Percentiles rank a stretch among this genome's conserved stretches.
Evolutionary conservation across 495 filamentous ascomycete genomes (phyloP).

Genomic region (Daldinia vernicosa): DNA sequence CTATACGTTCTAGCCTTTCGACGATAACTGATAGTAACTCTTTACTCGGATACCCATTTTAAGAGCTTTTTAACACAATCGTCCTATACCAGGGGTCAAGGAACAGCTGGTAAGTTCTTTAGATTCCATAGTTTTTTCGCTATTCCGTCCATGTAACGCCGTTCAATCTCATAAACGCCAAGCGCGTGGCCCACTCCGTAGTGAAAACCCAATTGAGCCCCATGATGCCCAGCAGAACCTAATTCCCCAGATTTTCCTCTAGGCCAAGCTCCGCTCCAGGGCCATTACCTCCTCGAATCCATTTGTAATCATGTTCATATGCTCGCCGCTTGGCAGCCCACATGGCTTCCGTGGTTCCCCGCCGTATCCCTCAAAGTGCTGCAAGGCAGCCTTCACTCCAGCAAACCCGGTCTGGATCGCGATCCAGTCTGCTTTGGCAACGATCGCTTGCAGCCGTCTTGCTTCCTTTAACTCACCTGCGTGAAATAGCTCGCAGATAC

Average conservation of each 20-base stretch:
- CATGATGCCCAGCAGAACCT: slow-evolving; percentile 23
- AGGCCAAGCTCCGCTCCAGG: slow-evolving; percentile 41
- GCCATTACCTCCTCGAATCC: slow-evolving; percentile 68
- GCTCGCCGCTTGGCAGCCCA: slow-evolving; percentile 61
- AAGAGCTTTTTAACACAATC: slow-evolving; percentile 6
- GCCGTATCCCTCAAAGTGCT: slow-evolving; percentile 78
- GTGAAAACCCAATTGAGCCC: slow-evolving; percentile 19
- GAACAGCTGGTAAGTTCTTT: slow-evolving; percentile 12
- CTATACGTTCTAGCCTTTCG: slow-evolving; percentile 28
- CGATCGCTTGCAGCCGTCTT: slow-evolving; percentile 70
- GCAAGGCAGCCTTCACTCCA: slow-evolving; percentile 82
- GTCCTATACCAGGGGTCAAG: slow-evolving; percentile 11
- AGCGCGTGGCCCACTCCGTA: slow-evolving; percentile 27
- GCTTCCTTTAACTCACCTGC: slow-evolving; percentile 75
- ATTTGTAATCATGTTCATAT: slow-evolving; percentile 67
- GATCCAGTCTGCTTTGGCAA: slow-evolving; percentile 82
- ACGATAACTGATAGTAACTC: slow-evolving; percentile 14
- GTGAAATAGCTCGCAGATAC: slow-evolving; percentile 75
- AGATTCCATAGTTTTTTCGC: slow-evolving; percentile 20
- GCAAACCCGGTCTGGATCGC: slow-evolving; percentile 82
- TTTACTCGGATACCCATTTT: slow-evolving; percentile 21
- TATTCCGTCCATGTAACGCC: slow-evolving; percentile 40
- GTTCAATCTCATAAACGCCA: slow-evolving; percentile 40
- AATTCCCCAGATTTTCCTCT: slow-evolving; percentile 26
- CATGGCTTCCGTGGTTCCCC: slow-evolving; percentile 74